A percentile compares a stretch with the other conserved stretches of the same genome.
Conservation (phyloP, 1,139 yeast species). For the Zygosaccharomyces pseudobailii region DNA sequence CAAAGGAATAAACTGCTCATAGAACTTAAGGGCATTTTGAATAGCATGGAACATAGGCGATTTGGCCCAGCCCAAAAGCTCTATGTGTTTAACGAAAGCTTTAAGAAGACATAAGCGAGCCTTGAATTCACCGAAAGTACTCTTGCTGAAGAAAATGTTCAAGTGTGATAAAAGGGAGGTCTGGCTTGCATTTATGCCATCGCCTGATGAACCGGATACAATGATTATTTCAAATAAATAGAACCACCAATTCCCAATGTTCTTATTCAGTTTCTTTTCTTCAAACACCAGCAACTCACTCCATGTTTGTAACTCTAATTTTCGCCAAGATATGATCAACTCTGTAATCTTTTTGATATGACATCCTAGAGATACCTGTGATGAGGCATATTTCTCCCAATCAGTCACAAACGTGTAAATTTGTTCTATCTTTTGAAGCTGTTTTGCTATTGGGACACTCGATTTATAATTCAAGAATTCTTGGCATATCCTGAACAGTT, state of each 20-base stretch:
- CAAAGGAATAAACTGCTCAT: conserved; percentile 54
- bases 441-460: conserved; percentile 68
- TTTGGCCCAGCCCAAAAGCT: conserved; percentile 23
- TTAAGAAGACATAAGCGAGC: conserved; percentile 53
- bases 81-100: conserved; percentile 56
- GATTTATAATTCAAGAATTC: conserved; percentile 65
- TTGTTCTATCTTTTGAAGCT: conserved; percentile 81
- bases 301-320: conserved; percentile 84
- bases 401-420: conserved; percentile 75
- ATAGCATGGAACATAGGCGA: conserved; percentile 41
- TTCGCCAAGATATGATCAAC: conserved; percentile 86
- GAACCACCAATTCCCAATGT: conserved; percentile 85
- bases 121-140: conserved; percentile 69
- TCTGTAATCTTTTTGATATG: conserved; percentile 56
- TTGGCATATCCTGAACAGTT: conserved; percentile 56
- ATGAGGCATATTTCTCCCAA: conserved; percentile 92
- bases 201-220: conserved; percentile 29
- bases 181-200: conserved; percentile 33
- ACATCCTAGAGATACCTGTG: conserved; percentile 58
- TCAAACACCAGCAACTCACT: conserved; percentile 67
- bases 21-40: conserved; percentile 58
- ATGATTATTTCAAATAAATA: conserved; percentile 71
- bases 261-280: conserved; percentile 46
- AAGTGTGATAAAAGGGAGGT: conserved; percentile 49
- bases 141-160: conserved; percentile 68